Conservation (phyloP, 441 rosid species). For the Adansonia madagascariensis region DNA sequence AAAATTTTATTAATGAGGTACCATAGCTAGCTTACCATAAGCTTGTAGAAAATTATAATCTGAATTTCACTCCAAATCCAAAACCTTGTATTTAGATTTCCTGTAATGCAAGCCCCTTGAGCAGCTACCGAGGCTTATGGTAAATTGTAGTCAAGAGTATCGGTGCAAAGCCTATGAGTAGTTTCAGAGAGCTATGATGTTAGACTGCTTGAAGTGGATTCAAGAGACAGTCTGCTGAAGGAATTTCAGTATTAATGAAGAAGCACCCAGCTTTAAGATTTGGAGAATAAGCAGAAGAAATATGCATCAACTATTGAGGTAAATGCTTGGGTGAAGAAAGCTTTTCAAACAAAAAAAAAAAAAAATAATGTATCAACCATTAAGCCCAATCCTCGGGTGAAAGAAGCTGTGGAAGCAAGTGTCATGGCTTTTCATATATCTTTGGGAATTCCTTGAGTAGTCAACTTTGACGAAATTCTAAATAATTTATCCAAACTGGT, state of each 20-base stretch:
- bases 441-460: slow-evolving; percentile 68
- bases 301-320: too few species aligned
- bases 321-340: too few species aligned
- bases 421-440: slow-evolving; percentile 61
- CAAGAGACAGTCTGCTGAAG: slow-evolving; percentile 10
- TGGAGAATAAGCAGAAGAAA: too few species aligned
- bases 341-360: too few species aligned
- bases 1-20: neutral
- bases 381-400: neutral
- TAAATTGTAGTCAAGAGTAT: neutral
- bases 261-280: too few species aligned
- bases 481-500: slow-evolving; percentile 67
- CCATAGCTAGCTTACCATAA: neutral
- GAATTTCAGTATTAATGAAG: neutral
- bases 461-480: slow-evolving; percentile 76
- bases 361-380: too few species aligned
- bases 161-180: neutral
- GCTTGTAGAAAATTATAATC: neutral
- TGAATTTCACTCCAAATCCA: slow-evolving; percentile 5
- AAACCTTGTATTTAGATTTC: neutral
- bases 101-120: neutral
- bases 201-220: slow-evolving; percentile 16
- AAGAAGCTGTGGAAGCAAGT: slow-evolving; percentile 19
- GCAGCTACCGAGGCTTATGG: too few species aligned
- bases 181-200: slow-evolving; percentile 15